Conservation (phyloP, 2,329 filamentous ascomycete genomes). For the Botrytis elliptica region DNA sequence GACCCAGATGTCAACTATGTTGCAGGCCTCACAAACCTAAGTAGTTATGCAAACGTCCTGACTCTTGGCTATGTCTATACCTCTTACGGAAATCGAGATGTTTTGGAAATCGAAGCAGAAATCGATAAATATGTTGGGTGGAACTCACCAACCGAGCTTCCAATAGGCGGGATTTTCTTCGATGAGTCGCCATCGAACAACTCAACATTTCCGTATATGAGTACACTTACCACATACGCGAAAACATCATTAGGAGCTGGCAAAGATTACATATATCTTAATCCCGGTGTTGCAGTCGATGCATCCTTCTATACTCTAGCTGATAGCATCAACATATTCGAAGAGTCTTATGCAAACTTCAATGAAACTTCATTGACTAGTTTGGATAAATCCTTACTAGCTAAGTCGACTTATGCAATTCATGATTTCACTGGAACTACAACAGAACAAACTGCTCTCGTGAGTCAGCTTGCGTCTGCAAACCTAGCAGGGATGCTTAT, state of each 20-base stretch:
- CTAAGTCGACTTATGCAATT: conserved; percentile 28
- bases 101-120: conserved; percentile 40
- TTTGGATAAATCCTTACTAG: conserved; percentile 19
- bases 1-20: conserved; percentile 30
- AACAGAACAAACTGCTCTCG: conserved; percentile 23
- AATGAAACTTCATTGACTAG: conserved; percentile 22
- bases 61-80: conserved; percentile 45
- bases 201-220: conserved; percentile 28
- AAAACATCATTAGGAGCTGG: conserved; percentile 26
- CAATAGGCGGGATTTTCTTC: conserved; percentile 18
- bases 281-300: conserved; percentile 30
- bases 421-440: conserved; percentile 27
- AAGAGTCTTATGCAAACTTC: conserved; percentile 24
- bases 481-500: conserved; percentile 27
- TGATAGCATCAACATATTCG: conserved; percentile 31
- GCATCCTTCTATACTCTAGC: conserved; percentile 28
- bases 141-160: conserved; percentile 25
- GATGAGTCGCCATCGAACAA: conserved; percentile 20
- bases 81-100: conserved; percentile 37
- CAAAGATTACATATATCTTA: conserved; percentile 26
- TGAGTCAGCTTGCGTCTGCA: conserved; percentile 27
- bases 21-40: conserved; percentile 26
- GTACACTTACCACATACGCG: conserved; percentile 26
- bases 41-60: conserved; percentile 36
- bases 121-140: conserved; percentile 43